These are phyloP conservation scores for Trematosphaeria pertusa DNA, from an alignment of 2,329 filamentous ascomycete species.

Conservation along the genomic window DNA sequence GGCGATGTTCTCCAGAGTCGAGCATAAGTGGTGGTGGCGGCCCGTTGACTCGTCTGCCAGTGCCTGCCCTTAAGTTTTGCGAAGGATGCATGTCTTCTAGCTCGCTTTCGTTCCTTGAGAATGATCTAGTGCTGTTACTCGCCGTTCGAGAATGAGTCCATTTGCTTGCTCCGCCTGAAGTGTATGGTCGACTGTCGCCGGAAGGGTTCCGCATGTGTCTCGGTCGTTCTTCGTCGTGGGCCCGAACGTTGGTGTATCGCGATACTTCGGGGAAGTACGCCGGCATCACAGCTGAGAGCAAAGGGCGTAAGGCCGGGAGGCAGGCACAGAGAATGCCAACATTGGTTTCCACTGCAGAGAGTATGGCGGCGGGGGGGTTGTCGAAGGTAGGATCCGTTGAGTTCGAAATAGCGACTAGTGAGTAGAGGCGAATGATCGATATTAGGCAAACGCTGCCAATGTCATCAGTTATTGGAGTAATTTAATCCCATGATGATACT, in stretches of 20 bases:
- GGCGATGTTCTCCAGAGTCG: conserved; percentile 12
- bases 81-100: conserved; percentile 5
- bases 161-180: conserved; percentile 8
- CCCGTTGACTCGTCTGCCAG: conserved; percentile 8
- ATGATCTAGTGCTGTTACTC: conserved; percentile 7
- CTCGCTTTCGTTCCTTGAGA: conserved; percentile 2
- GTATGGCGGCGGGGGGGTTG: conserved; percentile 39
- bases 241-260: conserved; percentile 19
- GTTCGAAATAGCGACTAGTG: conserved; percentile 36
- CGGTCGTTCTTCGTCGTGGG: conserved; percentile 29
- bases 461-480: conserved; percentile 8
- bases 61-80: neutral
- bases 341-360: conserved; percentile 43
- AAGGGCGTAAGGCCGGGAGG: conserved; percentile 43
- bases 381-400: conserved; percentile 41
- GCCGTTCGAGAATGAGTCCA: conserved; percentile 16
- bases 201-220: conserved; percentile 21
- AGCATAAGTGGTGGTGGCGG: conserved; percentile 1
- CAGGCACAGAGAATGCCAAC: conserved; percentile 45
- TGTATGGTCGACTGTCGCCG: conserved; percentile 16
- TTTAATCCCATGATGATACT: conserved; percentile 14
- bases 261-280: conserved; percentile 34
- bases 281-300: conserved; percentile 49
- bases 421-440: conserved; percentile 43
- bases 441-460: conserved; percentile 37